Conservation (phyloP, 192 early-diverging fungal genomes). For the Gaertneriomyces semiglobifer region DNA sequence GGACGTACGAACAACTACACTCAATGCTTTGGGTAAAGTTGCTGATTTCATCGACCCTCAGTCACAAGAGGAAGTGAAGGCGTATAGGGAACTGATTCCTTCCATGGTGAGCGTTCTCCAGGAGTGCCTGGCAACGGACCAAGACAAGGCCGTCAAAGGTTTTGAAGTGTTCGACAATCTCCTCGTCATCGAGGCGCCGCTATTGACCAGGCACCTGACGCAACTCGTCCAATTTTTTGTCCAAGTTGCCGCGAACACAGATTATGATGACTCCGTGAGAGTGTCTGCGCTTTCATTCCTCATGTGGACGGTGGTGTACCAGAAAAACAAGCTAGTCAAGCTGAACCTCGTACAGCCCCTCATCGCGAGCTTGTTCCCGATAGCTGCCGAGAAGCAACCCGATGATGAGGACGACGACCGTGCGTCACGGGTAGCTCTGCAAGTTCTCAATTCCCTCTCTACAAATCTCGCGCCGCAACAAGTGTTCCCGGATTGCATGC, state of each 20-base stretch:
- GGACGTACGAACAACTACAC: conserved; percentile 72
- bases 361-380: conserved; percentile 76
- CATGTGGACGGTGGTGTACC: conserved; percentile 69
- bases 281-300: conserved; percentile 79
- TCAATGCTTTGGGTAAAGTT: conserved; percentile 73
- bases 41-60: conserved; percentile 77
- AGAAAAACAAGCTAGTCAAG: conserved; percentile 79
- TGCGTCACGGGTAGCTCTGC: conserved; percentile 64
- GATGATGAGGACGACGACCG: conserved; percentile 81
- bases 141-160: conserved; percentile 70
- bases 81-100: conserved; percentile 73
- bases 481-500: conserved; percentile 76
- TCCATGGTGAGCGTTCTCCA: conserved; percentile 82
- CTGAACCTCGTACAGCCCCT: conserved; percentile 78
- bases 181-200: conserved; percentile 68
- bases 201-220: conserved; percentile 73
- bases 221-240: conserved; percentile 81
- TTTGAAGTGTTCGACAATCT: conserved; percentile 87
- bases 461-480: conserved; percentile 83
- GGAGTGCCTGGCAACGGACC: conserved; percentile 72
- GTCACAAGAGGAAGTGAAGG: conserved; percentile 63
- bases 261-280: conserved; percentile 67
- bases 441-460: conserved; percentile 73
- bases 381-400: conserved; percentile 75
- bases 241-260: conserved; percentile 63